Percentiles rank a stretch among this genome's conserved stretches.
These are phyloP conservation scores for Areca catechu DNA, from an alignment of 176 grass and related monocot genomes.

Conservation along the genomic window DNA sequence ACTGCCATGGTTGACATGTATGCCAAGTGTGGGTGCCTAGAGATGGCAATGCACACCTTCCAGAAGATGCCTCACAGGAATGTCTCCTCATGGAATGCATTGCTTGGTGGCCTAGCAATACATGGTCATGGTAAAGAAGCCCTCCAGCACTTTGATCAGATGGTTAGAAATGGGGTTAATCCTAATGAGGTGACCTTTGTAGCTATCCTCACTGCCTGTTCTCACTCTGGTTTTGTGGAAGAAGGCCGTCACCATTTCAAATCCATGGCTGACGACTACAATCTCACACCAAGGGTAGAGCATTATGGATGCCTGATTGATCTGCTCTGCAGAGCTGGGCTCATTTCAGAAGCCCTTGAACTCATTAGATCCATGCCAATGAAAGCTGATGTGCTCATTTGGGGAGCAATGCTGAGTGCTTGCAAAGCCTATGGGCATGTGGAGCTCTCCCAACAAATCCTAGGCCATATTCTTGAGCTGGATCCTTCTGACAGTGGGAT, in stretches of 20 bases:
- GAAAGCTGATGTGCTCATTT: conserved; percentile 28
- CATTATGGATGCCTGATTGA: conserved; percentile 54
- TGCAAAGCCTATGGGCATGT: conserved; percentile 33
- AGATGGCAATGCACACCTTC: conserved; percentile 29
- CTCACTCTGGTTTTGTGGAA: conserved; percentile 40
- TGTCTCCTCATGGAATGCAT: conserved; percentile 42
- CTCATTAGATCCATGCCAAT: conserved; percentile 34
- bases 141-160: conserved; percentile 32
- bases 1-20: conserved; percentile 50
- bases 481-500: conserved; percentile 27
- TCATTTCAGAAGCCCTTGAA: conserved; percentile 34
- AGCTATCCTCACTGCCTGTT: conserved; percentile 29
- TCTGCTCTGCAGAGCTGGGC: conserved; percentile 45
- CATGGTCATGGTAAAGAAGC: conserved; percentile 31
- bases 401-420: conserved; percentile 33
- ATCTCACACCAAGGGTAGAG: conserved; percentile 30
- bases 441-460: conserved; percentile 31
- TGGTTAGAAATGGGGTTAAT: conserved; percentile 18
- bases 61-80: conserved; percentile 36
- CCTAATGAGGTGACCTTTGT: conserved; percentile 44
- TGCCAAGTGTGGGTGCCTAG: conserved; percentile 35
- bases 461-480: conserved; percentile 32
- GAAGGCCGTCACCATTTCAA: conserved; percentile 29
- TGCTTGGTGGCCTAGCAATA: conserved; percentile 34
- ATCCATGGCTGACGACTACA: conserved; percentile 23